Conservation (phyloP, 306 rosid genomes). For the Echinosophora koreensis region DNA sequence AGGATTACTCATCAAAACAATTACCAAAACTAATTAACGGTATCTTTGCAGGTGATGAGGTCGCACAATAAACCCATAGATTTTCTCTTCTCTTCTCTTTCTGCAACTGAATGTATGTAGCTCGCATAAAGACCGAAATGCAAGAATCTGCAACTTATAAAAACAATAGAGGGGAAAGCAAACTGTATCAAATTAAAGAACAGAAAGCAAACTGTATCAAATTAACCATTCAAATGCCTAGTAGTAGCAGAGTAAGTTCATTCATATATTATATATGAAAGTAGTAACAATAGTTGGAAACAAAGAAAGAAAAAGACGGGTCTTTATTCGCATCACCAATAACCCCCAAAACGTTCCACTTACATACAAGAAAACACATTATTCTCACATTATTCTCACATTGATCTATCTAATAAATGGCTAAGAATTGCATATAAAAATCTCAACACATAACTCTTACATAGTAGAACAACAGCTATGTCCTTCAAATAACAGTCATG, state of each 20-base stretch:
- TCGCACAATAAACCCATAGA: too few relatives aligned
- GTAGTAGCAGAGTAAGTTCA: background rate
- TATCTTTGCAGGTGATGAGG: too few relatives aligned
- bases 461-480: conserved; percentile 40
- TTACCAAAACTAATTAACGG: too few relatives aligned
- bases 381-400: too few relatives aligned
- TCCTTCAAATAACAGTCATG: background rate
- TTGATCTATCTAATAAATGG: conserved; percentile 46
- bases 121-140: too few relatives aligned
- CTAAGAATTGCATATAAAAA: conserved; percentile 42
- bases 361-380: conserved; percentile 46
- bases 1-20: too few relatives aligned
- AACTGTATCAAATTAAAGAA: too few relatives aligned
- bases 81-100: too few relatives aligned
- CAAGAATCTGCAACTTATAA: too few relatives aligned
- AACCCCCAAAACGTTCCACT: conserved; percentile 50
- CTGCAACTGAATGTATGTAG: too few relatives aligned
- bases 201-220: background rate
- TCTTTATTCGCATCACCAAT: conserved; percentile 38
- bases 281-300: background rate
- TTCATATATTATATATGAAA: background rate
- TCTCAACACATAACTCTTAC: conserved; percentile 40
- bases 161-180: too few relatives aligned
- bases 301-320: conserved; percentile 36
- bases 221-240: background rate